Base-by-base conservation (phyloP, 148 eudicot species). In the Vaccinium corymbosum region DNA sequence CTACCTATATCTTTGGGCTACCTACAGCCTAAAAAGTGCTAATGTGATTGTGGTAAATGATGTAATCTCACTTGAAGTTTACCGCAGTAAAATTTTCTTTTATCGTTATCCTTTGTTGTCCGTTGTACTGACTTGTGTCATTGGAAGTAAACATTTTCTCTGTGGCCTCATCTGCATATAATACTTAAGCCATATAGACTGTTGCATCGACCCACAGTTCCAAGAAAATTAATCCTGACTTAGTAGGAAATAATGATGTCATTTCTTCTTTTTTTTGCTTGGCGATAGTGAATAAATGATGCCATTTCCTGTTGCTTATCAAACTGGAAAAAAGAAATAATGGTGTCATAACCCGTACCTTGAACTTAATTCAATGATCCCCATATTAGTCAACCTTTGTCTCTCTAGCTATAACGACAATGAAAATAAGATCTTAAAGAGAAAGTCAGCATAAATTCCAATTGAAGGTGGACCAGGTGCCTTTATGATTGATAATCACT, bases 201-300 rank as follows among this genome's bases (percentile, higher is more conserved):
- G 20, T 57, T 80, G 19, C 32, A 12, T 25, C 42, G 11, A 35
- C 8, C 48, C 32, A 0, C 6, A 8, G 70, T 71, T 71, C 46
- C 71, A 64, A 56, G 71, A 80, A 78, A 78, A 57, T 38, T 80
- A 56, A 46, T 57, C 50, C 82, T 20, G 70, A 64, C 71, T 57
- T 80, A 3, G 29, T 42, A 64, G 71, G 48, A 38, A 80, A 59
- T 56, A 35, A 35, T 78, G 13, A 25, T 16, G 49, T 20, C 68
- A n/a, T n/a, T 62, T 35, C 1, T 35, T 35, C 0, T 35, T 35
- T 35, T 32, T 32, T 35, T 35, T 35, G 38, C 38, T 35, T 35
- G 38, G 38, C 14, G 2, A 10, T 52, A 10, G 2, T 10, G 55
- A 10, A 52, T 9, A 0, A 9, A 52, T 52, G 55, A 52, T 52